A percentile compares a stretch with the other conserved stretches of the same genome.
Conservation (phyloP, 768 basidiomycete genomes). For the Phaeolepiota aurea region DNA sequence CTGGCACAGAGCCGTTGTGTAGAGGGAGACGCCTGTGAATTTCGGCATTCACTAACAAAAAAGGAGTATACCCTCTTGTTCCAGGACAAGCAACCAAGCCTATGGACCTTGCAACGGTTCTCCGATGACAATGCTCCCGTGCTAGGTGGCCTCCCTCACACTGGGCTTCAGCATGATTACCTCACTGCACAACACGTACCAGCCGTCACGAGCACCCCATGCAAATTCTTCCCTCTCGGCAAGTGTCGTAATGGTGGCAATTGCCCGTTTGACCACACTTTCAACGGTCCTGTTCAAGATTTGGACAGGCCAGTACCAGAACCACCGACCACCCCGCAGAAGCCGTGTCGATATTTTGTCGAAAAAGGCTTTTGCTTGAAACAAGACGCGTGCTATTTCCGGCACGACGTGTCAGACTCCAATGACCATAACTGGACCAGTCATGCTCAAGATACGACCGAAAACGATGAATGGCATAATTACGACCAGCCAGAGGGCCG, state of each 20-base stretch:
- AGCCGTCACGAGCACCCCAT: constrained; percentile 7
- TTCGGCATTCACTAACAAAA: constrained; percentile 30
- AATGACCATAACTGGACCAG: neutral
- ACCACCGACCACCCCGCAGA: neutral
- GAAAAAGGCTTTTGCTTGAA: neutral
- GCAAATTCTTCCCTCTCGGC: constrained; percentile 26
- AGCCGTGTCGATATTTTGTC: neutral
- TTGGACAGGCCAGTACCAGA: neutral
- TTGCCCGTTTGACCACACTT: constrained; percentile 29
- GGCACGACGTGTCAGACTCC: neutral
- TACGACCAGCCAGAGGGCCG: too few relatives aligned
- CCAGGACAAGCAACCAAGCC: constrained; percentile 26
- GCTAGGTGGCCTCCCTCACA: too few relatives aligned
- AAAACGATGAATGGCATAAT: neutral
- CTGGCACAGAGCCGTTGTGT: constrained; percentile 26
- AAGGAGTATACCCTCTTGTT: constrained; percentile 31
- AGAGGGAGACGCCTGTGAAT: constrained; percentile 21
- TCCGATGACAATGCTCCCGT: too few relatives aligned
- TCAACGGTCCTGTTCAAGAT: constrained; percentile 10
- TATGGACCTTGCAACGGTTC: constrained; percentile 15
- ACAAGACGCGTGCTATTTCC: neutral
- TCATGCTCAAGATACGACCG: neutral
- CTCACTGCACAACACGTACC: constrained; percentile 1
- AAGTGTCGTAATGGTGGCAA: constrained; percentile 28
- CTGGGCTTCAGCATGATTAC: too few relatives aligned